Evolutionary conservation across 2,329 filamentous ascomycete species (phyloP), one percentile per base, ranked within the genome.

Genomic region (Neonectria coccinea): DNA sequence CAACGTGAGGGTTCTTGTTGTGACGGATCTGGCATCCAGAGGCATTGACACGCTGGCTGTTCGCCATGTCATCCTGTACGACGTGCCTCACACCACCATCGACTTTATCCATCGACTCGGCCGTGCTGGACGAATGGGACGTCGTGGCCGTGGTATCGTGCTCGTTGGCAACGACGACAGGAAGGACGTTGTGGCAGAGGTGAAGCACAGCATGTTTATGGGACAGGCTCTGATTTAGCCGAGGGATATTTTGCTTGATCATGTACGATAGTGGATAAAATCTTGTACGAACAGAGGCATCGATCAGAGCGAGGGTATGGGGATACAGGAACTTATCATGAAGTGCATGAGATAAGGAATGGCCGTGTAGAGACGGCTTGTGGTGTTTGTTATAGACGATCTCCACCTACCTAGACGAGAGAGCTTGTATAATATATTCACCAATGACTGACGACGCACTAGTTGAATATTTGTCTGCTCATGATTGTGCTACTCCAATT

Each of bases 101-200:
- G 97, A 99, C 79, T 99, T 99, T 74, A 97, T 99, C 74, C 97
- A 99, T 79, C 91, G 97, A 16, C 88, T 98, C 5, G 96, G 96
- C 16, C 88, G 96, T 62, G 93, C 96, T 1, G 96, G 96, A 0
- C 88, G 96, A 36, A 98, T 98, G 93, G 94, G 94, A 3, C 88
- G 94, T 66, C 87, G 96, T 77, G 96, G 96, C 16, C 86, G 94
- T 60, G 96, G 94, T 20, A 90, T 98, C 68, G 94, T 98, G 29
- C 82, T 99, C 39, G 92, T 97, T 2, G 95, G 94, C 66, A 95
- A 92, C 78, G 88, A 94, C 67, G 96, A 98, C 78, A 85, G 96
- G 57, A 92, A 91, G 75, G 95, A 98, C 79, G 88, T 98, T 31
- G 94, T 98, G 36, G 89, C 90, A 36, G 96, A 98, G 79, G 94